Conservation (phyloP, 2,329 filamentous ascomycete genomes). For the Ceratocystis harringtonii region DNA sequence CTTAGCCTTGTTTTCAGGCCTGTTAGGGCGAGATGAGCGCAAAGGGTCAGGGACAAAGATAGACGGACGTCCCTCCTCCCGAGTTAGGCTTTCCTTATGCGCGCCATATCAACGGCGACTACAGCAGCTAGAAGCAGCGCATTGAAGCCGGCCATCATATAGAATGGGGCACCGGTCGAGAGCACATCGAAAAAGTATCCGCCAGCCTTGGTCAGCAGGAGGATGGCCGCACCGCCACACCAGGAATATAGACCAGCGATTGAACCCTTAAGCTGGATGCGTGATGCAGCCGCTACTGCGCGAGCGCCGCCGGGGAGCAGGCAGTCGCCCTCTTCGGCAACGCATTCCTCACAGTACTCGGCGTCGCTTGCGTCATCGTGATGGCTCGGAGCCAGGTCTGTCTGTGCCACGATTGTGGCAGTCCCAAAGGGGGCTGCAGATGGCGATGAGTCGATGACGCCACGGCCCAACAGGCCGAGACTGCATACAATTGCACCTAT, state of each 20-base stretch:
- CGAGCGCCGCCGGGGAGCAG: constrained; percentile 19
- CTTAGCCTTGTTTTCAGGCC: no score
- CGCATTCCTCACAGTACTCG: constrained; percentile 25
- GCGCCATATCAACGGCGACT: constrained; percentile 35
- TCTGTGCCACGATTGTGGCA: not conserved
- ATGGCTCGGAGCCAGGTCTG: constrained; percentile 22
- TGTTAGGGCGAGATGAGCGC: no score
- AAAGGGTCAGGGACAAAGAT: not conserved
- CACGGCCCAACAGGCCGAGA: constrained; percentile 70
- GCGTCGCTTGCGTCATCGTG: constrained; percentile 27
- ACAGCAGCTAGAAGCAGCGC: constrained; percentile 48
- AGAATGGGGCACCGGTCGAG: constrained; percentile 70
- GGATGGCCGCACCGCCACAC: constrained; percentile 75
- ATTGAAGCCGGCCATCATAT: constrained; percentile 87
- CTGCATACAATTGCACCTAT: constrained; percentile 95
- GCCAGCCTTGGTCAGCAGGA: constrained; percentile 81
- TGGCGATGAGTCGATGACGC: constrained; percentile 40
- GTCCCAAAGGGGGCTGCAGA: not conserved
- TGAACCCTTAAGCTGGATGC: constrained; percentile 65
- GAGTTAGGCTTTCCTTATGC: constrained; percentile 7
- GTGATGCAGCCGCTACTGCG: constrained; percentile 27
- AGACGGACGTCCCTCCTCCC: not conserved
- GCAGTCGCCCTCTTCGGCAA: constrained; percentile 6
- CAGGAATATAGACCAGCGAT: constrained; percentile 91
- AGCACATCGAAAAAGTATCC: constrained; percentile 69